These are phyloP conservation scores for Trichosporon inkin DNA, from an alignment of 1,284 basidiomycete species.

Conservation along the genomic window DNA sequence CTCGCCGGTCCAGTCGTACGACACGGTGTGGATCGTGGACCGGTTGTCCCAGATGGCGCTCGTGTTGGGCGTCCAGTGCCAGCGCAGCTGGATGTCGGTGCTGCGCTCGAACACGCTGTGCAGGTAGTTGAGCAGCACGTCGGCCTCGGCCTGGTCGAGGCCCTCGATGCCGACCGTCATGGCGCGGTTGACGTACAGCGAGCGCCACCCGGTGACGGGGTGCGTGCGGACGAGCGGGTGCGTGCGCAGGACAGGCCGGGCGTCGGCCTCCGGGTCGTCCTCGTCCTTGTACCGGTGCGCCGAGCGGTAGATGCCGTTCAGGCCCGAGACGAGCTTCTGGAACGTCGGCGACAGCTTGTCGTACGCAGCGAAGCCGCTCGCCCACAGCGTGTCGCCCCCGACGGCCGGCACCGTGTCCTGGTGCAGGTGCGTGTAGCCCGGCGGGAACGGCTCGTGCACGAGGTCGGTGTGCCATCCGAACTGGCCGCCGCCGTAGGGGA, in stretches of 20 bases:
- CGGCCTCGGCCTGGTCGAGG: constrained; percentile 28
- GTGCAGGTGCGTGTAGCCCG: constrained; percentile 59
- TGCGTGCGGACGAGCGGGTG: constrained; percentile 31
- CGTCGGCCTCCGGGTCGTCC: constrained; percentile 45
- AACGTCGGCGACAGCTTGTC: constrained; percentile 34
- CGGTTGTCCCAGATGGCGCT: constrained; percentile 45
- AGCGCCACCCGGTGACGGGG: constrained; percentile 32
- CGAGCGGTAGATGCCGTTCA: constrained; percentile 34
- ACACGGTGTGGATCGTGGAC: constrained; percentile 40
- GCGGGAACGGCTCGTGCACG: constrained; percentile 66
- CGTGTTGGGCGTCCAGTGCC: constrained; percentile 45
- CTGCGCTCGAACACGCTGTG: constrained; percentile 39
- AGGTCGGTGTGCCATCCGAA: constrained; percentile 66
- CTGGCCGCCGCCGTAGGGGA: constrained; percentile 32
- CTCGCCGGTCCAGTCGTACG: constrained; percentile 20
- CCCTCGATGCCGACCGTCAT: constrained; percentile 34
- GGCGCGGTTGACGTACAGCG: constrained; percentile 55
- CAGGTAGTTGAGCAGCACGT: constrained; percentile 37
- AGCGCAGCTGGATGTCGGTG: constrained; percentile 44
- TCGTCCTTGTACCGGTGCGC: constrained; percentile 33
- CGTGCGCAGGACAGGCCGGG: constrained; percentile 57
- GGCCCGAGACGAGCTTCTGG: constrained; percentile 28
- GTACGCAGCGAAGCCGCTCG: constrained; percentile 54
- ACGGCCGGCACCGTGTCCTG: constrained; percentile 50
- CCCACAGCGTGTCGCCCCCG: constrained; percentile 37